Evolutionary conservation across 208 protist genomes (phyloP).

Genomic region (Acanthamoeba triangularis): DNA sequence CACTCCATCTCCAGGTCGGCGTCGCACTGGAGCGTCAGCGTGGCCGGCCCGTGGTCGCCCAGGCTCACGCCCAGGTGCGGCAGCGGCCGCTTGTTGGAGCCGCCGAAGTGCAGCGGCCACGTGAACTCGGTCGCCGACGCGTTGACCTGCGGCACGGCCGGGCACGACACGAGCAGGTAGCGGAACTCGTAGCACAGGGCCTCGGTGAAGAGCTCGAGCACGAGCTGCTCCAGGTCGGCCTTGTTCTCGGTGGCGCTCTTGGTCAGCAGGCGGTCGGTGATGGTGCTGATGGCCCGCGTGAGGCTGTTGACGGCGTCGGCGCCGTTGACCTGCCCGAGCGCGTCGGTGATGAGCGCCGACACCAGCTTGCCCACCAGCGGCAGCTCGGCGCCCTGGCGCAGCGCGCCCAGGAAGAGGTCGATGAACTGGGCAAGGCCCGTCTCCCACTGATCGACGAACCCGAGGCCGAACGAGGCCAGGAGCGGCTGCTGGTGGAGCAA

Average conservation of each 20-base stretch:
- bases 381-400: background rate
- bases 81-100: slow-evolving; percentile 9
- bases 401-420: background rate
- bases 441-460: slow-evolving; percentile 36
- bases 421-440: background rate
- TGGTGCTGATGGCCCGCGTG: slow-evolving; percentile 1
- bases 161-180: background rate
- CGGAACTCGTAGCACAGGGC: background rate
- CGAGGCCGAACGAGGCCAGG: background rate
- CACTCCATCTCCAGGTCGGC: slow-evolving; percentile 5
- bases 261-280: background rate
- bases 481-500: background rate
- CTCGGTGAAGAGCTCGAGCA: slow-evolving; percentile 64
- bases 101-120: slow-evolving; percentile 58
- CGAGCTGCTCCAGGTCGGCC: background rate
- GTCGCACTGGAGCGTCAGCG: slow-evolving; percentile 42
- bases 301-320: slow-evolving; percentile 22
- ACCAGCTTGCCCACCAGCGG: slow-evolving; percentile 43
- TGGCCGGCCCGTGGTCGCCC: slow-evolving; percentile 38
- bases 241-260: background rate
- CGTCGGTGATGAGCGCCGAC: slow-evolving; percentile 5
- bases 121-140: background rate
- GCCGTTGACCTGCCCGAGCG: background rate
- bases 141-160: background rate
- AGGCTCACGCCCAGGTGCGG: background rate